Percentiles rank a stretch among this genome's conserved stretches.
Evolutionary conservation across 163 green algal genomes (phyloP).

Genomic region (Chlamydomonas reinhardtii): DNA sequence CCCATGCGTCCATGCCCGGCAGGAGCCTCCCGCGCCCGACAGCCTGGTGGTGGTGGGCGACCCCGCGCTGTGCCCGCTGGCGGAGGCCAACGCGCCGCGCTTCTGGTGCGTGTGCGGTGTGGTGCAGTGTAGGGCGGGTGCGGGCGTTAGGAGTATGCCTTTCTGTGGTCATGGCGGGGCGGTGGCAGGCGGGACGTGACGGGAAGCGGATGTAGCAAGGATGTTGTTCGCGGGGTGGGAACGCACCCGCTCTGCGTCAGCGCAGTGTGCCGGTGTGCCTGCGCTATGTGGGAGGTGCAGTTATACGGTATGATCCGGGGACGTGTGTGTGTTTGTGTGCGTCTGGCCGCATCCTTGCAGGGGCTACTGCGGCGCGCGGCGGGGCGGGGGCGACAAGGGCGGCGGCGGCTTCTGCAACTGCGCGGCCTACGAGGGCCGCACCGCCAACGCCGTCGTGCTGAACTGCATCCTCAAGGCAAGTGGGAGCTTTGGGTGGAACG

Average conservation of each 20-base stretch:
- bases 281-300: too few species aligned
- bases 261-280: too few species aligned
- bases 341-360: neutral
- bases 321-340: too few species aligned
- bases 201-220: too few species aligned
- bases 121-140: too few species aligned
- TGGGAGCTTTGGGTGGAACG: neutral
- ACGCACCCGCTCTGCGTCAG: too few species aligned
- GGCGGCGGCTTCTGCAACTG: conserved; percentile 21
- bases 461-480: conserved; percentile 27
- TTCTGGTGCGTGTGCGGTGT: conserved; percentile 14
- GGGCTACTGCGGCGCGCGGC: neutral
- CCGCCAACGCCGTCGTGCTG: conserved; percentile 1
- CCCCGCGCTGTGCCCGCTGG: conserved; percentile 9
- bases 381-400: neutral
- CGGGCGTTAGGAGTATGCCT: too few species aligned
- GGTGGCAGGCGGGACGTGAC: too few species aligned
- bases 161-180: too few species aligned
- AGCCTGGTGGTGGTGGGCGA: conserved; percentile 21
- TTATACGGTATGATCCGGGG: too few species aligned
- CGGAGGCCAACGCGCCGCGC: conserved; percentile 18
- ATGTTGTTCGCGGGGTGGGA: too few species aligned
- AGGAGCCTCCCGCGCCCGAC: neutral
- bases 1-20: too few species aligned
- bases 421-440: neutral